A percentile compares a stretch with the other conserved stretches of the same genome.
These are phyloP conservation scores for Trichosanthes truncata DNA, from an alignment of 306 rosid species.

Conservation along the genomic window DNA sequence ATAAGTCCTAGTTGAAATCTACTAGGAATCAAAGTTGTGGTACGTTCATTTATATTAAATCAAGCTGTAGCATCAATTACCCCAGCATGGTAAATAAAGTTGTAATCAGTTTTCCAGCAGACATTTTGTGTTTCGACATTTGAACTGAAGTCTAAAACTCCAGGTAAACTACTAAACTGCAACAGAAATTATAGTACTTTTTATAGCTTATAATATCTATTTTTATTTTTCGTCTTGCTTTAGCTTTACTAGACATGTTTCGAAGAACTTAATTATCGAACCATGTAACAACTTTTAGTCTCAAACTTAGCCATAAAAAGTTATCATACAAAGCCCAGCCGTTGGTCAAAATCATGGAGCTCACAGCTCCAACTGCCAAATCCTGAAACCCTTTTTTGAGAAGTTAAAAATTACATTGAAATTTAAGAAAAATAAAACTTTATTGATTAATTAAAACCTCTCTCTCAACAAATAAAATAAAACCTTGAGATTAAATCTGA, in stretches of 20 bases:
- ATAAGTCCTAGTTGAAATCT: background rate
- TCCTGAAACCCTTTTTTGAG: background rate
- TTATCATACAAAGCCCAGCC: background rate
- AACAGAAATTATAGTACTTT: background rate
- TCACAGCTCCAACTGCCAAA: background rate
- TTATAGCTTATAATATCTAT: no score
- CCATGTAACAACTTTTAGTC: background rate
- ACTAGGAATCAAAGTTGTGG: background rate
- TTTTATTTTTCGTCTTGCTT: no score
- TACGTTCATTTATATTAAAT: background rate
- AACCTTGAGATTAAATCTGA: background rate
- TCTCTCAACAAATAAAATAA: background rate
- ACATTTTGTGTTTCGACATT: background rate
- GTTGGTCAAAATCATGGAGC: background rate
- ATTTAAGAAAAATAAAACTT: background rate
- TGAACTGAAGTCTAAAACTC: background rate
- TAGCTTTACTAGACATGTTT: no score
- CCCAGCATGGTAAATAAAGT: background rate
- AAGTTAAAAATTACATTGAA: background rate
- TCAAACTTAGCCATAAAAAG: background rate
- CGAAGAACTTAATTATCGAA: no score
- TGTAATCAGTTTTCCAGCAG: background rate
- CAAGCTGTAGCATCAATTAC: background rate
- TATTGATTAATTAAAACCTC: background rate
- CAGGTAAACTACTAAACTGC: background rate